These are phyloP conservation scores for Epichloe brachyelytri DNA, from an alignment of 2,329 filamentous ascomycete genomes.

Conservation along the genomic window DNA sequence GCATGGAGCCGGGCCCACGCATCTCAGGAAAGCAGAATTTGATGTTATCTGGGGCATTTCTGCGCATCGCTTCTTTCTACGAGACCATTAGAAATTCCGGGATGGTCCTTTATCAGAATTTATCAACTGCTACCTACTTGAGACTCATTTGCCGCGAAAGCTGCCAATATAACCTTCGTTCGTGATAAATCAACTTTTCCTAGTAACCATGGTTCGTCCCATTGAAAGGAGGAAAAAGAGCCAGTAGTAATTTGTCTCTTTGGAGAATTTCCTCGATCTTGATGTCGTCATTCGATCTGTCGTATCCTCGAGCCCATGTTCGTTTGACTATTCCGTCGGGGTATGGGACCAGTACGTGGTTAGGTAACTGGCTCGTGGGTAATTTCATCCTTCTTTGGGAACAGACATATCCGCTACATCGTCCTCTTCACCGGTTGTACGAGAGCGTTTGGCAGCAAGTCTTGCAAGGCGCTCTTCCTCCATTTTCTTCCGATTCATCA, in stretches of 20 bases:
- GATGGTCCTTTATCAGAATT: not conserved
- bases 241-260: conserved; percentile 55
- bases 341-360: conserved; percentile 23
- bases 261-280: conserved; percentile 81
- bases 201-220: conserved; percentile 70
- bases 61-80: conserved; percentile 33
- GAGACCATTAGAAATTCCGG: conserved; percentile 8
- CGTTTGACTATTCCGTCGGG: conserved; percentile 60
- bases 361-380: conserved; percentile 7
- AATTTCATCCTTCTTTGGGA: conserved; percentile 10
- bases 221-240: conserved; percentile 80
- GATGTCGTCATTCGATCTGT: conserved; percentile 56
- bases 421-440: conserved; percentile 14
- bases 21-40: conserved; percentile 74
- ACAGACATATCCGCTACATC: conserved; percentile 17
- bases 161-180: conserved; percentile 51
- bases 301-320: conserved; percentile 59
- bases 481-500: conserved; percentile 69
- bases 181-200: conserved; percentile 49
- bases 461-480: conserved; percentile 71
- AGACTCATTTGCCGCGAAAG: conserved; percentile 38
- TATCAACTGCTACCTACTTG: conserved; percentile 28
- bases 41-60: conserved; percentile 40
- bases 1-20: conserved; percentile 66
- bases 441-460: conserved; percentile 39